phyloP scores from a whole-genome alignment of 257 asterid genomes.

The Echium plantagineum region DNA sequence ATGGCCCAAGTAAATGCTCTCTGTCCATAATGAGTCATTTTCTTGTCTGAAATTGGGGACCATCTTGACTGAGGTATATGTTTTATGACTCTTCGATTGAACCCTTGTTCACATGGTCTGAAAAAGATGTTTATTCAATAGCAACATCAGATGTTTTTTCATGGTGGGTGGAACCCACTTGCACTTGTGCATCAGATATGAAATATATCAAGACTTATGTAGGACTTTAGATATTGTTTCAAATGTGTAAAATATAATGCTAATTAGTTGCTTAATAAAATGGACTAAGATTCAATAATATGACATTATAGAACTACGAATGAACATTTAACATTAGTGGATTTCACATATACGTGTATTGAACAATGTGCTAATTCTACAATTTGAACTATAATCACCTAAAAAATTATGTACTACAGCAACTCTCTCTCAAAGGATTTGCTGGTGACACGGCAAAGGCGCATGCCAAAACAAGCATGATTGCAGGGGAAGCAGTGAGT shows the following conservation, averaged over 20 bases:
- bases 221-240: neutral
- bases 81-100: neutral
- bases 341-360: too few species aligned
- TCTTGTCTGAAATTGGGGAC: neutral
- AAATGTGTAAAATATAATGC: neutral
- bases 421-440: constrained; percentile 92
- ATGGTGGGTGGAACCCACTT: constrained; percentile 2
- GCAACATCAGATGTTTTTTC: neutral
- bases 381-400: neutral
- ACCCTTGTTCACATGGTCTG: neutral
- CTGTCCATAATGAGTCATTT: neutral
- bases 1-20: neutral
- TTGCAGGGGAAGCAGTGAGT: constrained; percentile 98
- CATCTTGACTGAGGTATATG: neutral
- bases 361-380: too few species aligned
- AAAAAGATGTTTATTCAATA: neutral
- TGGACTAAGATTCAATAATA: neutral
- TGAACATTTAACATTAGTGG: neutral
- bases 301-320: neutral
- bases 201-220: neutral
- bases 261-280: neutral
- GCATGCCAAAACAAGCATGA: constrained; percentile 96
- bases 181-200: neutral
- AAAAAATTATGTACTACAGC: constrained; percentile 32
- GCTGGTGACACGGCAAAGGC: constrained; percentile 99